These are phyloP conservation scores for Cryptococcus sp. DNA, from an alignment of 1,284 basidiomycete species.

Conservation along the genomic window DNA sequence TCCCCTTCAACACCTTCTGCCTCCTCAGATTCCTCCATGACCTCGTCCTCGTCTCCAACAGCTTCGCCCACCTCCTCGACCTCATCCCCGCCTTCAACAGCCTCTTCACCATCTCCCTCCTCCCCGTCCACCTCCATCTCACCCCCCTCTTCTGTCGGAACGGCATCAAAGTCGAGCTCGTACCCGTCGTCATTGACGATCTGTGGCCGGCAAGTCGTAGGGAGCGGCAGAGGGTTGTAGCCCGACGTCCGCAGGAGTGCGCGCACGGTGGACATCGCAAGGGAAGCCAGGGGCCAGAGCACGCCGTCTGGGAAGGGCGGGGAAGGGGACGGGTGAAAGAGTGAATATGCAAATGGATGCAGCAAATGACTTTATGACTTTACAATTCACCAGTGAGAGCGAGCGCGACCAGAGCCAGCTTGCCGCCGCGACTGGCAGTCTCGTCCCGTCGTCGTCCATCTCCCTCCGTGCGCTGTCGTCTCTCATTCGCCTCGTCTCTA, in stretches of 20 bases:
- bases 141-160: conserved; percentile 9
- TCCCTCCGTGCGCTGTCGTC: too few relatives aligned
- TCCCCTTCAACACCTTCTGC: conserved; percentile 16
- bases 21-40: conserved; percentile 1
- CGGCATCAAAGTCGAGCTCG: conserved; percentile 27
- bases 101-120: conserved; percentile 10
- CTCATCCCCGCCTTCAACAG: conserved; percentile 15
- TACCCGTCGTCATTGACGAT: conserved; percentile 31
- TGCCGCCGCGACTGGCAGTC: too few relatives aligned
- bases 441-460: too few relatives aligned
- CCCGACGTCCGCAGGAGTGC: conserved; percentile 11
- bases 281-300: too few relatives aligned
- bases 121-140: conserved; percentile 15
- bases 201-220: conserved; percentile 31
- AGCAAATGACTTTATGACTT: too few relatives aligned
- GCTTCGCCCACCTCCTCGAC: conserved; percentile 11
- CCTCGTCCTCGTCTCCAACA: conserved; percentile 4
- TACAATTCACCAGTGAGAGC: too few relatives aligned
- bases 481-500: background rate
- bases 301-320: too few relatives aligned
- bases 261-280: conserved; percentile 3
- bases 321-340: too few relatives aligned
- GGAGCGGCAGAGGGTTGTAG: conserved; percentile 25
- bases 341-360: too few relatives aligned
- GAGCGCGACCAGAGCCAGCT: too few relatives aligned